Evolutionary conservation across 768 basidiomycete genomes (phyloP).

Genomic region (Mycena amicta): DNA sequence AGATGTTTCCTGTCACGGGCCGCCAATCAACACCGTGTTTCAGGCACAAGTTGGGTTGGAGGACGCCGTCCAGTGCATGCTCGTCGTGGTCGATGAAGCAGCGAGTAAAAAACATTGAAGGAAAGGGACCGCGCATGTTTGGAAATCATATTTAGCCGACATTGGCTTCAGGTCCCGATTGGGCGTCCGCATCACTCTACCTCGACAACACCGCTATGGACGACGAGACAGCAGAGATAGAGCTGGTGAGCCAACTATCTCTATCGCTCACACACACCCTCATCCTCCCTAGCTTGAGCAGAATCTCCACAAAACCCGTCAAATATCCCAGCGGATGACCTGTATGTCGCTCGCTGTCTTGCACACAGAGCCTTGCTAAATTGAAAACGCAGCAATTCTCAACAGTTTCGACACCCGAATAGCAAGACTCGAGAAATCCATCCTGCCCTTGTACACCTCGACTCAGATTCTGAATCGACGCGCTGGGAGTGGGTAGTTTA

Average conservation of each 20-base stretch:
- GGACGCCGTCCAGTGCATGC: no score
- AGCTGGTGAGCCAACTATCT: slow-evolving; percentile 41
- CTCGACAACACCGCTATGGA: slow-evolving; percentile 22
- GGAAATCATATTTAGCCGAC: no score
- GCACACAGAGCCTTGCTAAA: slow-evolving; percentile 26
- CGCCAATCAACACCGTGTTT: no score
- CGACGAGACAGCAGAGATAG: slow-evolving; percentile 58
- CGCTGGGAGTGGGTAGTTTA: slow-evolving; percentile 63
- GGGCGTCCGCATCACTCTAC: background rate
- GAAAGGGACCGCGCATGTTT: no score
- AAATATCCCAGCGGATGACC: slow-evolving; percentile 85
- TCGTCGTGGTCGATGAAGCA: no score
- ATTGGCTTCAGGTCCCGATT: no score
- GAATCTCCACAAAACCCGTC: slow-evolving; percentile 82
- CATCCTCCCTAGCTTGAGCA: slow-evolving; percentile 68
- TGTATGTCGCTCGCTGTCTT: slow-evolving; percentile 46
- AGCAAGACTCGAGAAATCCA: slow-evolving; percentile 83
- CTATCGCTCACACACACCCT: background rate
- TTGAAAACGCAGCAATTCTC: slow-evolving; percentile 70
- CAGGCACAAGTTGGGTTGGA: no score
- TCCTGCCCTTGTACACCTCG: slow-evolving; percentile 78
- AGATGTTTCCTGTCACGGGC: no score
- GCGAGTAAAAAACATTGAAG: no score
- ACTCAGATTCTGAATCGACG: slow-evolving; percentile 76
- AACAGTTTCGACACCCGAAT: slow-evolving; percentile 83